Evolutionary conservation across 371 early-diverging fungal species (phyloP).

Genomic region (Lichtheimia corymbifera): DNA sequence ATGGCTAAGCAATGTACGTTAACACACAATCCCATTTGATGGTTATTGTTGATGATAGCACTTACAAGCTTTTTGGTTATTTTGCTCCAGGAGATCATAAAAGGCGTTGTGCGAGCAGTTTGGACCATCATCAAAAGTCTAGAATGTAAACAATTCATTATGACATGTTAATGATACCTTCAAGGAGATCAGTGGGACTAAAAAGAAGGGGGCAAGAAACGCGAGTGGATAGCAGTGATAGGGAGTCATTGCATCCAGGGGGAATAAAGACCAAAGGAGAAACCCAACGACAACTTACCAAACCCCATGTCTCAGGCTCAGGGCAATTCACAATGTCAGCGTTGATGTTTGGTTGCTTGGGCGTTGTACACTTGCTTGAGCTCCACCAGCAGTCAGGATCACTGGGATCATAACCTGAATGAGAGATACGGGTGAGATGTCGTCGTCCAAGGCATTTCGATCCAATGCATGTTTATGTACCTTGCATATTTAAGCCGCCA

Average conservation of each 20-base stretch:
- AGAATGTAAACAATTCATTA: slow-evolving; percentile 8
- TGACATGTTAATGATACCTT: background rate
- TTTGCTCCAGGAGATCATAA: slow-evolving; percentile 44
- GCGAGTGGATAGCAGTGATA: no score
- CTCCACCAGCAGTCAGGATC: slow-evolving; percentile 59
- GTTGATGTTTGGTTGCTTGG: slow-evolving; percentile 34
- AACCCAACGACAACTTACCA: slow-evolving; percentile 21
- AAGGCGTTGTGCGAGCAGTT: slow-evolving; percentile 52
- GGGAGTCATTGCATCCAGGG: no score
- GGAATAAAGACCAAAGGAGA: no score
- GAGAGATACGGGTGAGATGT: background rate
- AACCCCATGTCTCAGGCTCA: slow-evolving; percentile 47
- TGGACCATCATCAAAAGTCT: slow-evolving; percentile 58
- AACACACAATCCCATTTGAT: no score
- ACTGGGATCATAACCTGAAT: slow-evolving; percentile 25
- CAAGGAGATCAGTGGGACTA: slow-evolving; percentile 2
- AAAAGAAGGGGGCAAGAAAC: background rate
- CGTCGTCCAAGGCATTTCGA: no score
- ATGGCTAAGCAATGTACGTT: slow-evolving; percentile 22
- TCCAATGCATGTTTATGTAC: slow-evolving; percentile 12
- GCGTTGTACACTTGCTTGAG: slow-evolving; percentile 37
- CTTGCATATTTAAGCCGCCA: slow-evolving; percentile 34
- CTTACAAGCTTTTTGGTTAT: slow-evolving; percentile 44
- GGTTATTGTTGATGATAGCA: no score
- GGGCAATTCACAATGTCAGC: slow-evolving; percentile 40